These are phyloP conservation scores for Panus rudis DNA, from an alignment of 768 basidiomycete genomes.

Conservation along the genomic window DNA sequence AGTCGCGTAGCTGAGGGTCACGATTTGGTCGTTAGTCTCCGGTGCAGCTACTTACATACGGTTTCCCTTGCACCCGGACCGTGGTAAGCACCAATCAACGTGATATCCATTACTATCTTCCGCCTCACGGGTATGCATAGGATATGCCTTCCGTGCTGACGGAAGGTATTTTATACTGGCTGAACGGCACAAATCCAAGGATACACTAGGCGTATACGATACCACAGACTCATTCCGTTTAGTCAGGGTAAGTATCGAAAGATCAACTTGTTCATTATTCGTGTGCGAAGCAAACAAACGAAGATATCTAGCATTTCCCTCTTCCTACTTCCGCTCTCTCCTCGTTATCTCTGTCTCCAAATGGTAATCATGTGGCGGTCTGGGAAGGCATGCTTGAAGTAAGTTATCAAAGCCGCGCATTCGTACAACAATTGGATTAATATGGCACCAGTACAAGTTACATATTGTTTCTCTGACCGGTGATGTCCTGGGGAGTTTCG, in stretches of 20 bases:
- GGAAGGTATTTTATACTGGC: constrained; percentile 80
- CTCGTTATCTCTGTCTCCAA: constrained; percentile 70
- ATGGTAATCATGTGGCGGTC: constrained; percentile 64
- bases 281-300: neutral
- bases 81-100: constrained; percentile 40
- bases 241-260: constrained; percentile 63
- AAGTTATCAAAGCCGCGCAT: constrained; percentile 12
- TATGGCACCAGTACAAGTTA: constrained; percentile 60
- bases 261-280: neutral
- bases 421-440: neutral
- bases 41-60: constrained; percentile 79
- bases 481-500: constrained; percentile 55
- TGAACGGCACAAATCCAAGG: constrained; percentile 86
- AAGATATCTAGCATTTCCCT: constrained; percentile 63
- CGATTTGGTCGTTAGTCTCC: constrained; percentile 76
- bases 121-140: constrained; percentile 28
- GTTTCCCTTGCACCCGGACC: constrained; percentile 74
- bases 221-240: constrained; percentile 60
- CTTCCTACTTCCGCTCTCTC: constrained; percentile 68
- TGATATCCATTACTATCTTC: neutral
- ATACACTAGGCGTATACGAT: constrained; percentile 83
- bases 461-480: constrained; percentile 64
- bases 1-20: constrained; percentile 62
- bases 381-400: constrained; percentile 89
- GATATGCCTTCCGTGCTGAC: constrained; percentile 73